Evolutionary conservation across 495 filamentous ascomycete species (phyloP).

Genomic region (Xylaria scruposa): DNA sequence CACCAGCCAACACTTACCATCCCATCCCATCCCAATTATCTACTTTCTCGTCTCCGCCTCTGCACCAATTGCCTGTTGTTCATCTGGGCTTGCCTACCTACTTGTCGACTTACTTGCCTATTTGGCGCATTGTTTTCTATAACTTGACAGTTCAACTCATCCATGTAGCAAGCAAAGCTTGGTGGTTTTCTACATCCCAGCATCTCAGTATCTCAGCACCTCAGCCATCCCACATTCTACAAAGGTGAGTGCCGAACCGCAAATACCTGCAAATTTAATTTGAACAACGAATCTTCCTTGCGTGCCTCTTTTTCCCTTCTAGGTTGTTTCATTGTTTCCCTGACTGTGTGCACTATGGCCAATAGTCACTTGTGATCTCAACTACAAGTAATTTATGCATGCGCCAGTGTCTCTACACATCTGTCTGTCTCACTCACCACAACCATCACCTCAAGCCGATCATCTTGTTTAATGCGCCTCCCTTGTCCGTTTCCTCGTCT

Average conservation of each 20-base stretch:
- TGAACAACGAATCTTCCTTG: neutral
- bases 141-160: neutral
- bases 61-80: neutral
- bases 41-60: neutral
- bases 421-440: constrained; percentile 14
- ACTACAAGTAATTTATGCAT: constrained; percentile 8
- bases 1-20: neutral
- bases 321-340: neutral
- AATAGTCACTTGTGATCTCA: constrained; percentile 2
- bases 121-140: neutral
- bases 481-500: constrained; percentile 12
- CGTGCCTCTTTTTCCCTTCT: neutral
- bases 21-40: neutral
- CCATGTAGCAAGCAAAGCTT: constrained; percentile 10
- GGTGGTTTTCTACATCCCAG: neutral
- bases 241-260: neutral
- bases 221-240: neutral
- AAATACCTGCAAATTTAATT: too few relatives aligned
- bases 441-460: neutral
- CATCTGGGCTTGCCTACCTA: neutral
- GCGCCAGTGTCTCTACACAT: neutral
- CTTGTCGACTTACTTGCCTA: neutral
- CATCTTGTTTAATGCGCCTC: constrained; percentile 12
- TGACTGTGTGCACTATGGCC: neutral
- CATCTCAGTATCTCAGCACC: neutral